Percentiles rank a stretch among this genome's conserved stretches.
phyloP scores from a whole-genome alignment of 2,329 filamentous ascomycete species.

The Teratosphaeria gauchensis region DNA sequence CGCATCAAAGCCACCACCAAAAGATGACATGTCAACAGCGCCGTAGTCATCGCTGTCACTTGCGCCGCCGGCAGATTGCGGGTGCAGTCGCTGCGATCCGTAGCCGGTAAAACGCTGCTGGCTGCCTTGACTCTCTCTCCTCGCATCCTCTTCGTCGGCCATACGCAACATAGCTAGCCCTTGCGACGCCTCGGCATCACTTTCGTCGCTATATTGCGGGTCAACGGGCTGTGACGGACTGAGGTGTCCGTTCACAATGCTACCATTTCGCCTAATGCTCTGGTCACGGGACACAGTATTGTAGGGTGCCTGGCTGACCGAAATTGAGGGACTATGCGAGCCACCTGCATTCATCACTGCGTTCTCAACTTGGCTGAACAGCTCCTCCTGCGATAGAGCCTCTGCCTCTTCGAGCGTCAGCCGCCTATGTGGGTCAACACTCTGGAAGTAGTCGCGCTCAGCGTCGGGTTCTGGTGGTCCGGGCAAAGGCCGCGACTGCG shows the following conservation, averaged over 20 bases:
- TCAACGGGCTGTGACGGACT: conserved; percentile 37
- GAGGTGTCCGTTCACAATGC: conserved; percentile 33
- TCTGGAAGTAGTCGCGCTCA: conserved; percentile 30
- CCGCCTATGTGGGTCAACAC: conserved; percentile 16
- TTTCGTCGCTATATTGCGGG: conserved; percentile 55
- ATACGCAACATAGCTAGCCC: conserved; percentile 75
- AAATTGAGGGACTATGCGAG: conserved; percentile 26
- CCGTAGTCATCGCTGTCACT: conserved; percentile 63
- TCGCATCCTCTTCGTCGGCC: conserved; percentile 59
- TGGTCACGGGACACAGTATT: conserved; percentile 13
- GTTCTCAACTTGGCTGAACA: conserved; percentile 49
- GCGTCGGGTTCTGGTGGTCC: conserved; percentile 38
- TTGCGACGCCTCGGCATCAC: conserved; percentile 77
- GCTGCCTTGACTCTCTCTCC: conserved; percentile 49
- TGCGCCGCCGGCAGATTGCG: conserved; percentile 27
- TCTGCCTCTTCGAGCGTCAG: conserved; percentile 15
- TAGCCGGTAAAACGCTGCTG: conserved; percentile 42
- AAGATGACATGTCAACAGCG: conserved; percentile 61
- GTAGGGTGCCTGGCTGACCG: conserved; percentile 26
- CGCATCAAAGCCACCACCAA: conserved; percentile 61
- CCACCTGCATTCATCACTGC: conserved; percentile 35
- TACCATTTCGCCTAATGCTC: conserved; percentile 14
- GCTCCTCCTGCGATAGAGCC: conserved; percentile 41
- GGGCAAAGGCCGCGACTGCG: conserved; percentile 49
- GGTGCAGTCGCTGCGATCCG: conserved; percentile 24